Percentiles rank a stretch among this genome's conserved stretches.
phyloP scores from a whole-genome alignment of 2,329 filamentous ascomycete genomes.

The Ophidiomyces ophidiicola region DNA sequence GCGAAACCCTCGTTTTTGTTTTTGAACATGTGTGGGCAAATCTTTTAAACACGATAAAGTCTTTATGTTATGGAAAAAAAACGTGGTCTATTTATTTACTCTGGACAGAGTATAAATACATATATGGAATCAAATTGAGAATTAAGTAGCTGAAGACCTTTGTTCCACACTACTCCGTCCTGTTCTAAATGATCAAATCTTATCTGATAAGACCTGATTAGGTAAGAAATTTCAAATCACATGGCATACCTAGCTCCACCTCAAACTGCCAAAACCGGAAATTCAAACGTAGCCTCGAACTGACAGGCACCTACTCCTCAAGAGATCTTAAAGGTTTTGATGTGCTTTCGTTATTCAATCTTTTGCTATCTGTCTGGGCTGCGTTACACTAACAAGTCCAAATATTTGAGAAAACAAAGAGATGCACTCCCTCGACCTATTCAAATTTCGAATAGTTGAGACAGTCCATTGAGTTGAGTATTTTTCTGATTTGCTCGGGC shows the following conservation, averaged over 20 bases:
- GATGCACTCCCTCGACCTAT: no score
- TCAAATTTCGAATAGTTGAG: conserved; percentile 21
- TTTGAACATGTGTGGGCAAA: not conserved
- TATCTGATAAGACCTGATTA: conserved; percentile 1
- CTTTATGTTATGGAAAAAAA: not conserved
- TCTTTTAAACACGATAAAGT: not conserved
- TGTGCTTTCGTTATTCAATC: no score
- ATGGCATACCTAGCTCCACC: not conserved
- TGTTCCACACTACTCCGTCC: no score
- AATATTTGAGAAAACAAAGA: no score
- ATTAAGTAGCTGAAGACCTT: no score
- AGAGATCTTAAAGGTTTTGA: no score
- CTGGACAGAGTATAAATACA: no score
- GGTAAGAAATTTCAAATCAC: not conserved
- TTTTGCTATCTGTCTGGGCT: no score
- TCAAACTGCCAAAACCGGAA: not conserved
- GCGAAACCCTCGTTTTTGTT: conserved; percentile 12
- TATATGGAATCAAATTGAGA: no score
- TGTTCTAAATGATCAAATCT: no score
- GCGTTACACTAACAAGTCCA: no score
- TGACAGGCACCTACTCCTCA: not conserved
- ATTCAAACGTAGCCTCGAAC: not conserved
- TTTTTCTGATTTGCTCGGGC: conserved; percentile 28
- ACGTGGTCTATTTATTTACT: no score
- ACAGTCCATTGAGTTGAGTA: conserved; percentile 25